A percentile compares a stretch with the other conserved stretches of the same genome.
These are phyloP conservation scores for Anthostomella pinea DNA, from an alignment of 2,329 filamentous ascomycete genomes.

Conservation along the genomic window DNA sequence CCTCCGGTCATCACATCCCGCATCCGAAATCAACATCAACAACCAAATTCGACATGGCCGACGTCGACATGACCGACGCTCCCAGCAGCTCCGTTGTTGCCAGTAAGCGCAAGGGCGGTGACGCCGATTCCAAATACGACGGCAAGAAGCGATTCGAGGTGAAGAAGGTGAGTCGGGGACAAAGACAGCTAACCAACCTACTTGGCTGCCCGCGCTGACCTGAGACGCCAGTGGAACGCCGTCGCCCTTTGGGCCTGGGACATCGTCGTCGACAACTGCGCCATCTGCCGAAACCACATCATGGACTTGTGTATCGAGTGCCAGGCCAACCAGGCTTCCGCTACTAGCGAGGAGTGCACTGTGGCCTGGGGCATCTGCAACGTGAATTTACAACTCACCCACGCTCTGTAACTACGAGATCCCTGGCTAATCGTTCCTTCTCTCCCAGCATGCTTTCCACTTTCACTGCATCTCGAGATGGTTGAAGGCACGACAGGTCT, in stretches of 20 bases:
- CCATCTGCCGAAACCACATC: slow-evolving; percentile 98
- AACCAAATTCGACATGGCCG: slow-evolving; percentile 64
- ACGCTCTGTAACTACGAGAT: background rate
- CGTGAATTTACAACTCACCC: slow-evolving; percentile 54
- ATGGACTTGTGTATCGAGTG: slow-evolving; percentile 99
- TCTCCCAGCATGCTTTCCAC: slow-evolving; percentile 87
- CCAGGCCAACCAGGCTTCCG: slow-evolving; percentile 96
- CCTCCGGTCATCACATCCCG: too few species aligned
- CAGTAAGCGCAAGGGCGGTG: slow-evolving; percentile 48
- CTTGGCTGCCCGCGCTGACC: slow-evolving; percentile 13
- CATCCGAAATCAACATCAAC: slow-evolving; percentile 13
- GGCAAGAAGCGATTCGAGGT: slow-evolving; percentile 96
- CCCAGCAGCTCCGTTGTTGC: slow-evolving; percentile 50
- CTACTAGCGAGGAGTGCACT: slow-evolving; percentile 96
- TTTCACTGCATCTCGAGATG: slow-evolving; percentile 99
- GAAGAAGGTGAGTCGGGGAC: slow-evolving; percentile 72
- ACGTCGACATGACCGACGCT: slow-evolving; percentile 95
- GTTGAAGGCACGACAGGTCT: slow-evolving; percentile 98
- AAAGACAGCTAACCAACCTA: background rate
- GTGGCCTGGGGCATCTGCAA: slow-evolving; percentile 99
- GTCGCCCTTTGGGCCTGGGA: slow-evolving; percentile 99
- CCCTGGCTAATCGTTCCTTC: slow-evolving; percentile 39
- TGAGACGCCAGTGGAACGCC: slow-evolving; percentile 77
- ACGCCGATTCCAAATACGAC: slow-evolving; percentile 54
- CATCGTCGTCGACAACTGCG: slow-evolving; percentile 98